Evolutionary conservation across 768 basidiomycete genomes (phyloP).

Genomic region (Cubamyces lactineus): DNA sequence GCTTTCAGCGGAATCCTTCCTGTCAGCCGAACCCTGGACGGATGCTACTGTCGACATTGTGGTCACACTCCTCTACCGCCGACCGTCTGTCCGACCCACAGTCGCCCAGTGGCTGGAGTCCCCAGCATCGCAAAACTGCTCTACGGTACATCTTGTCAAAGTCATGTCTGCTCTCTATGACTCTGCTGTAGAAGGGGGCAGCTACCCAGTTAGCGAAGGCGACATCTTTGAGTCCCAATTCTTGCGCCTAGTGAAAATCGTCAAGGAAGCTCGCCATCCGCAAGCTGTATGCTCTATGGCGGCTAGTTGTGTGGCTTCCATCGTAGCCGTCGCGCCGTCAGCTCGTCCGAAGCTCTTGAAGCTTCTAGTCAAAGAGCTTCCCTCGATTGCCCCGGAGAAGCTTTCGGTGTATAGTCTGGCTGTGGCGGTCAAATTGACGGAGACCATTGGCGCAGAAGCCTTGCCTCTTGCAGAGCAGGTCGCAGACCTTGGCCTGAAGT

Average conservation of each 20-base stretch:
- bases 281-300: conserved; percentile 3
- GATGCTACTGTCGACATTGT: conserved; percentile 27
- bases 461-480: conserved; percentile 1
- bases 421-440: neutral
- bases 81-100: neutral
- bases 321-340: conserved; percentile 2
- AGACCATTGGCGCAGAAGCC: conserved; percentile 6
- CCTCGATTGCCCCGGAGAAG: neutral
- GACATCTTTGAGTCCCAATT: conserved; percentile 25
- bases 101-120: conserved; percentile 29
- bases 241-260: conserved; percentile 19
- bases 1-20: neutral
- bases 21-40: conserved; percentile 15
- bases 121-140: conserved; percentile 12
- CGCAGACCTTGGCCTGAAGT: conserved; percentile 26
- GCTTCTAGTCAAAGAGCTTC: neutral
- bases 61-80: conserved; percentile 25
- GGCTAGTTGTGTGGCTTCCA: neutral
- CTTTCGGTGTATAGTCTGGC: conserved; percentile 6
- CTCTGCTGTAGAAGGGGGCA: conserved; percentile 2
- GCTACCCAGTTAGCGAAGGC: neutral
- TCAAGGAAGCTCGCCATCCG: conserved; percentile 11
- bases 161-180: conserved; percentile 25
- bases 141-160: conserved; percentile 24
- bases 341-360: conserved; percentile 11